Conservation (phyloP, 1,139 yeast genomes). For the Diutina siamensis region DNA sequence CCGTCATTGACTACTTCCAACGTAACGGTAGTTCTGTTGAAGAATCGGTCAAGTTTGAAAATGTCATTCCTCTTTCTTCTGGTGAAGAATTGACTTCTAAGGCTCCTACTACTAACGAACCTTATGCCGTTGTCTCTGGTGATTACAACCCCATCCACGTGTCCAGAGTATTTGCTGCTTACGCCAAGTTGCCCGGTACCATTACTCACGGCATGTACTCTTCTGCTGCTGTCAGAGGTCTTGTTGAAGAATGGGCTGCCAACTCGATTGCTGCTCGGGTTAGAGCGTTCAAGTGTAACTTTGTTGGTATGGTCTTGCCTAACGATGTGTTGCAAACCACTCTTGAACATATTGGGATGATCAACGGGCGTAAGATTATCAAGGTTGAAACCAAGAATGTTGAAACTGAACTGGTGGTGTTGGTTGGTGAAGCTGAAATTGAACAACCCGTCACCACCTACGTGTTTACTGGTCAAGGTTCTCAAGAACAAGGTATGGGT, state of each 20-base stretch:
- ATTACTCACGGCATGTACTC: constrained; percentile 99
- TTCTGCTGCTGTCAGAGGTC: constrained; percentile 86
- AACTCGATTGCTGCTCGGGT: constrained; percentile 93
- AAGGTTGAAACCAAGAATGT: constrained; percentile 82
- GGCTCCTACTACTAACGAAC: constrained; percentile 83
- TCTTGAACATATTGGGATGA: constrained; percentile 96
- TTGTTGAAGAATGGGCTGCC: constrained; percentile 98
- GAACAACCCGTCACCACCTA: constrained; percentile 96
- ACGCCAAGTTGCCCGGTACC: constrained; percentile 92
- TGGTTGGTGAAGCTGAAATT: constrained; percentile 94
- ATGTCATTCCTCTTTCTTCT: constrained; percentile 77
- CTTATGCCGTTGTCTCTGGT: constrained; percentile 95
- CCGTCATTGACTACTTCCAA: constrained; percentile 84
- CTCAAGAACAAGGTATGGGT: constrained; percentile 99
- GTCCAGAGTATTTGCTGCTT: constrained; percentile 85
- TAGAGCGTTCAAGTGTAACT: constrained; percentile 82
- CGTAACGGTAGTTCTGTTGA: constrained; percentile 92
- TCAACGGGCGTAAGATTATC: constrained; percentile 94
- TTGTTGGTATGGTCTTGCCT: constrained; percentile 96
- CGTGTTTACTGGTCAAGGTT: constrained; percentile 99
- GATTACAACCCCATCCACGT: constrained; percentile 98
- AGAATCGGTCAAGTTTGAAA: constrained; percentile 86
- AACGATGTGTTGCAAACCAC: constrained; percentile 81
- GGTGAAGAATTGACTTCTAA: constrained; percentile 62
- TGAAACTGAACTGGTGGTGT: constrained; percentile 65